These are phyloP conservation scores for Sclerotinia subarctica DNA, from an alignment of 2,329 filamentous ascomycete genomes.

Conservation along the genomic window DNA sequence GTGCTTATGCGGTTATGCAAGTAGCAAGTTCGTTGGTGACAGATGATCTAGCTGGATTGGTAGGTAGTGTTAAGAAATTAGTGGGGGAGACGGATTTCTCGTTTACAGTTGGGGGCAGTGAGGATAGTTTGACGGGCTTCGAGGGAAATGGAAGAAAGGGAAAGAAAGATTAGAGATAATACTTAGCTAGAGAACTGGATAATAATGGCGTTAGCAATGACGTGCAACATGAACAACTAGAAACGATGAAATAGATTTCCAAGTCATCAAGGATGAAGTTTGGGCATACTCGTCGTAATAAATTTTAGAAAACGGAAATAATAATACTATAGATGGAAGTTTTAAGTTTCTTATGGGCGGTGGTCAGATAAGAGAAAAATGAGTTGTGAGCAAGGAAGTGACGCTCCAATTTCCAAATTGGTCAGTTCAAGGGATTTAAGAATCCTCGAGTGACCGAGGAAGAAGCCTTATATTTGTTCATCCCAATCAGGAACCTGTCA, in stretches of 20 bases:
- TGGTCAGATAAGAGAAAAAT: constrained; percentile 48
- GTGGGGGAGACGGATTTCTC: constrained; percentile 72
- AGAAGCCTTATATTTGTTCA: no score
- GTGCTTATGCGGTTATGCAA: constrained; percentile 72
- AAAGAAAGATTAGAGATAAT: constrained; percentile 1
- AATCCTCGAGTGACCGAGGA: no score
- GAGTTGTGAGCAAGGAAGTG: no score
- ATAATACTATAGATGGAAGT: background rate
- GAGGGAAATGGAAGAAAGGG: background rate
- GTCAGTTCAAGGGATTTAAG: no score
- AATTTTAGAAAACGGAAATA: background rate
- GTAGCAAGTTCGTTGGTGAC: constrained; percentile 67
- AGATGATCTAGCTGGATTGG: constrained; percentile 63
- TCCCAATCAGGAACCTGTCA: no score
- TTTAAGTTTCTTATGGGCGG: background rate
- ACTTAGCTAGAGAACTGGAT: background rate
- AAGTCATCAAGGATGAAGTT: background rate
- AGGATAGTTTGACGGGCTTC: background rate
- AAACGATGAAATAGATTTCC: background rate
- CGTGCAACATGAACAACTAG: background rate
- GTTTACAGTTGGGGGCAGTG: constrained; percentile 28
- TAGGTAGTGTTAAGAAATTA: constrained; percentile 59
- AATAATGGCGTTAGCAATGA: background rate
- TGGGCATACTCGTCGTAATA: no score
- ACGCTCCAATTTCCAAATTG: no score